These are phyloP conservation scores for Diplocarpon mali DNA, from an alignment of 2,329 filamentous ascomycete genomes.

Conservation along the genomic window DNA sequence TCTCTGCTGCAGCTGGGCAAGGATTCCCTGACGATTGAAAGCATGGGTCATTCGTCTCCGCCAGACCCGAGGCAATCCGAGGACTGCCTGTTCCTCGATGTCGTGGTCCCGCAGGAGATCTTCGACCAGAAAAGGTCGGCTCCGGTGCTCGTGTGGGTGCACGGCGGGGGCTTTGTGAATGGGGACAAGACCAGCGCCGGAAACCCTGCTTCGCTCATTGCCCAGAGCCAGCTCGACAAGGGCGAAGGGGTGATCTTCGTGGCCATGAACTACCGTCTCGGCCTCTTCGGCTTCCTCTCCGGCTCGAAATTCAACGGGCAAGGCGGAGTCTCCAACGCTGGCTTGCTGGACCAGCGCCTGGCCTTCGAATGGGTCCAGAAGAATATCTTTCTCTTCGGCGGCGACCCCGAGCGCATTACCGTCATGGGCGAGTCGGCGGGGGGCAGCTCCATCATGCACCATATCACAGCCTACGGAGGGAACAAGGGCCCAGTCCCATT, in stretches of 20 bases:
- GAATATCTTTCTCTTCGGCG: constrained; percentile 43
- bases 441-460: constrained; percentile 41
- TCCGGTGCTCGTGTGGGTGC: constrained; percentile 38
- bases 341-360: constrained; percentile 42
- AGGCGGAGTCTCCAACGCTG: constrained; percentile 33
- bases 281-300: background rate
- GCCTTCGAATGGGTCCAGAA: constrained; percentile 46
- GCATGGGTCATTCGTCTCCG: background rate
- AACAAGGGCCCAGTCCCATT: constrained; percentile 28
- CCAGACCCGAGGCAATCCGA: constrained; percentile 22
- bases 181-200: constrained; percentile 29
- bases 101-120: constrained; percentile 31
- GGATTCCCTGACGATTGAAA: too few relatives aligned
- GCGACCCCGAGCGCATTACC: constrained; percentile 38
- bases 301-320: constrained; percentile 15
- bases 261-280: constrained; percentile 23
- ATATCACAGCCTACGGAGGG: constrained; percentile 41
- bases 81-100: constrained; percentile 37
- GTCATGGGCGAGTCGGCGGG: constrained; percentile 41
- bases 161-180: constrained; percentile 35
- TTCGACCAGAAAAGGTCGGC: constrained; percentile 18
- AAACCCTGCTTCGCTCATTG: constrained; percentile 30
- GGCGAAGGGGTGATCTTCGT: constrained; percentile 28
- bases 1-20: too few relatives aligned
- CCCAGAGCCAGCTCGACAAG: constrained; percentile 15